These are phyloP conservation scores for Vigna trinervia DNA, from an alignment of 306 rosid genomes.

Conservation along the genomic window DNA sequence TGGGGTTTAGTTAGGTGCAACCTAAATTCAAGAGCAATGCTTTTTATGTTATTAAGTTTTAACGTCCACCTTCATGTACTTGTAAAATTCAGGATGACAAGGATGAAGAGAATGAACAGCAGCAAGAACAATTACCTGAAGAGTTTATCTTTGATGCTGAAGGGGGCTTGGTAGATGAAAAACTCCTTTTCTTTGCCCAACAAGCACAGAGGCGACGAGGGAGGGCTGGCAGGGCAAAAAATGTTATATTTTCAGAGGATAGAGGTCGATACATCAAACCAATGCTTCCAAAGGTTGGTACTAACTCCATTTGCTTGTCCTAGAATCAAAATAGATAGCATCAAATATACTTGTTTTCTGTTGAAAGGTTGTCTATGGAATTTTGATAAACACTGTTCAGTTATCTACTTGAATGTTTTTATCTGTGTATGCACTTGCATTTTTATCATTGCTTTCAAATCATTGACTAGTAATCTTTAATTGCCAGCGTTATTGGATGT, in stretches of 20 bases:
- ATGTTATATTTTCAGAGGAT: conserved; percentile 96
- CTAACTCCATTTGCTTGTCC: conserved; percentile 23
- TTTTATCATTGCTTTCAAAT: conserved; percentile 8
- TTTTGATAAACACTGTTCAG: not conserved
- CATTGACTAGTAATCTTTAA: conserved; percentile 8
- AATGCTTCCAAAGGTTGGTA: conserved; percentile 89
- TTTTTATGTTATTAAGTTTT: conserved; percentile 27
- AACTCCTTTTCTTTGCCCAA: conserved; percentile 96
- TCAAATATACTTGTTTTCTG: conserved; percentile 29
- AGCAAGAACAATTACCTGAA: conserved; percentile 90
- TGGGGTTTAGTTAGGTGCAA: not conserved
- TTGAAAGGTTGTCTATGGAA: conserved; percentile 14
- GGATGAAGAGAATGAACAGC: conserved; percentile 80
- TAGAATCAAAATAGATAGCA: conserved; percentile 23
- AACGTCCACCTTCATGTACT: conserved; percentile 19
- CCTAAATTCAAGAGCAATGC: conserved; percentile 2
- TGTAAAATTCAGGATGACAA: conserved; percentile 64
- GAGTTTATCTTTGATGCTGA: conserved; percentile 96
- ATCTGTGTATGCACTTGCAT: conserved; percentile 19
- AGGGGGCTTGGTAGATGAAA: conserved; percentile 97
- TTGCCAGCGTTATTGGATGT: not conserved
- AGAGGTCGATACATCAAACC: conserved; percentile 97
- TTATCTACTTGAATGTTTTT: conserved; percentile 33
- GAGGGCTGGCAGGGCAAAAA: conserved; percentile 98
- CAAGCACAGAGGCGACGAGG: conserved; percentile 95